Base-by-base conservation (phyloP, 2,329 filamentous ascomycete genomes). In the Aspergillus flavus region DNA sequence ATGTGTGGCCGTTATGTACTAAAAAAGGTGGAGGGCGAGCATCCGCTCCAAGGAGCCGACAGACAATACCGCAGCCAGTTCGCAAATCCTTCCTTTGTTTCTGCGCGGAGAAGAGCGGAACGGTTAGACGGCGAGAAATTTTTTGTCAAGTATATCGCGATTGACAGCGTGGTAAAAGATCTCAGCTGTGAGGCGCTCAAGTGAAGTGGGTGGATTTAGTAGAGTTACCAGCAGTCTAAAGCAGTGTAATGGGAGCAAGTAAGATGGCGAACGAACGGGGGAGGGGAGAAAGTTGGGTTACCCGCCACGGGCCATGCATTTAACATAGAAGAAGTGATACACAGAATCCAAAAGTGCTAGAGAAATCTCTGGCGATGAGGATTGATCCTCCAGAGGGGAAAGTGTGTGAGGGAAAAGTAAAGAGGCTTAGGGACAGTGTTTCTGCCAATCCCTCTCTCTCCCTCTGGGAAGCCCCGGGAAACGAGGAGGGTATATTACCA, bases 41-140 rank as follows among this genome's bases (percentile, higher is more conserved):
- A 73, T 75, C 70, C 73, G 71, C 64, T 73, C 66, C 65, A 60
- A 67, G 57, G 65, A 71, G 64, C 64, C 65, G 68, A 65, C 66
- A 61, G 69, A 64, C 65, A 62, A 71, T 56, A 65, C 65, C 66
- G 67, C 68, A 69, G 66, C 66, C 68, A 66, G 66, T 62, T 62
- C 69, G 61, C 61, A 58, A 50, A 64, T 59, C 50, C 46, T 54
- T 36, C 61, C 39, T 34, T 55, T 50, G 39, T 65, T 54, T 48
- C 39, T 36, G 43, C 39, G 53, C 57, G 41, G 57, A 14, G 30
- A 46, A n/a, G 43, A 41, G 45, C 32, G 32, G 45, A 59, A 41
- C 32, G 26, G 52, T 55, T 55, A 45, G 23, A 46, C 43, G 50
- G 48, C 52, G 56, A 56, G 10, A 48, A 45, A 50, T n/a, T 26